A percentile compares a stretch with the other conserved stretches of the same genome.
Conservation (phyloP, 768 basidiomycete species). For the Boletus coccyginus region DNA sequence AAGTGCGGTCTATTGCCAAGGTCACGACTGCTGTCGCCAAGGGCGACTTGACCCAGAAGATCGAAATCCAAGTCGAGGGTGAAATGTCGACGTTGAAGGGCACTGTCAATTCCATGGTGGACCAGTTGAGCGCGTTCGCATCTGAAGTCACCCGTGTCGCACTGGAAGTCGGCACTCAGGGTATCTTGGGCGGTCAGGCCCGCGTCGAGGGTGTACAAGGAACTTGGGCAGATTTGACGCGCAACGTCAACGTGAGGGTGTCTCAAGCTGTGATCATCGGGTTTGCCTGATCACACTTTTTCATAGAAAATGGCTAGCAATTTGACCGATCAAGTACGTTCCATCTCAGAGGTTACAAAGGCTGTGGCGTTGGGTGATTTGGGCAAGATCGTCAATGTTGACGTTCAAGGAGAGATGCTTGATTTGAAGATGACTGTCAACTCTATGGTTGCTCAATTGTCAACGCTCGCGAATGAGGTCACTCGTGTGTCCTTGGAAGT, state of each 20-base stretch:
- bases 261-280: background rate
- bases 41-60: slow-evolving; percentile 90
- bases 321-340: slow-evolving; percentile 83
- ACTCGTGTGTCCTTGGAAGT: slow-evolving; percentile 91
- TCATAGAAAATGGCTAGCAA: slow-evolving; percentile 85
- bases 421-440: slow-evolving; percentile 81
- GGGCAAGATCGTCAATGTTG: slow-evolving; percentile 80
- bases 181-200: slow-evolving; percentile 88
- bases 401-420: slow-evolving; percentile 93
- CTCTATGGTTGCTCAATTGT: slow-evolving; percentile 71
- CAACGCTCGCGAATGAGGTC: slow-evolving; percentile 77
- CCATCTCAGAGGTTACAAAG: slow-evolving; percentile 83
- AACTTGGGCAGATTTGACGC: slow-evolving; percentile 88
- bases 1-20: slow-evolving; percentile 79
- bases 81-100: slow-evolving; percentile 84
- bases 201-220: slow-evolving; percentile 89
- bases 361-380: slow-evolving; percentile 83
- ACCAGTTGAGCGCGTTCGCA: slow-evolving; percentile 83
- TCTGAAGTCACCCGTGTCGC: slow-evolving; percentile 82
- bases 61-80: slow-evolving; percentile 84
- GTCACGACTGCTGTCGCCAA: slow-evolving; percentile 89
- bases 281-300: background rate
- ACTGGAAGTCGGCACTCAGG: slow-evolving; percentile 87
- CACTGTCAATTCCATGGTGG: slow-evolving; percentile 94
- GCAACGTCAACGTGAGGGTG: slow-evolving; percentile 77